These are phyloP conservation scores for Claviceps sp. DNA, from an alignment of 2,329 filamentous ascomycete genomes.

Conservation along the genomic window DNA sequence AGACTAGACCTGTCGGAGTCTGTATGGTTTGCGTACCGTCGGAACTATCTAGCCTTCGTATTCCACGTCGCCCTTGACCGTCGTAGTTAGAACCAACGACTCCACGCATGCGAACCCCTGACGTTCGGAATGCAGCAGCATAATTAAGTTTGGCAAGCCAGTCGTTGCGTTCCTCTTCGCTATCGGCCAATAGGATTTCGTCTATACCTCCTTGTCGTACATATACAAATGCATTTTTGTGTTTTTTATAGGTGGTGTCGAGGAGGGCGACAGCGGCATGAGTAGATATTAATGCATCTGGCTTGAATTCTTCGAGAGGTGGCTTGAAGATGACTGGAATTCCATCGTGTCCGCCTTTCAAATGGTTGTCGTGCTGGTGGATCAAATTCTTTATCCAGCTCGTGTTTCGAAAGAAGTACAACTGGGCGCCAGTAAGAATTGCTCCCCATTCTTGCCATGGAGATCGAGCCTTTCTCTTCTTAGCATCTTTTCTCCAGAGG, in stretches of 20 bases:
- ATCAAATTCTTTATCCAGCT: constrained; percentile 86
- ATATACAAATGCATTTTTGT: constrained; percentile 90
- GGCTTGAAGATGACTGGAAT: constrained; percentile 81
- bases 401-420: constrained; percentile 93
- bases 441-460: constrained; percentile 99
- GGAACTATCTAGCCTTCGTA: constrained; percentile 56
- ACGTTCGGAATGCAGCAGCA: constrained; percentile 83
- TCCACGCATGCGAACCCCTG: constrained; percentile 80
- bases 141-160: constrained; percentile 96
- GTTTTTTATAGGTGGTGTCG: constrained; percentile 79
- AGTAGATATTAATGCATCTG: constrained; percentile 85
- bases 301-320: constrained; percentile 81
- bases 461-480: constrained; percentile 86
- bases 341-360: constrained; percentile 62
- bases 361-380: constrained; percentile 71
- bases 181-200: constrained; percentile 82
- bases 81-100: constrained; percentile 77
- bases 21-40: constrained; percentile 47
- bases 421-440: constrained; percentile 86
- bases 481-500: constrained; percentile 85
- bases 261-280: constrained; percentile 81
- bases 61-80: constrained; percentile 59
- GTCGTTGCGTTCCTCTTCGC: constrained; percentile 84
- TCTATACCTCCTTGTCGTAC: constrained; percentile 77
- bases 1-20: constrained; percentile 60